Base-by-base conservation (phyloP, 1,284 basidiomycete species). In the Somion occarium region DNA sequence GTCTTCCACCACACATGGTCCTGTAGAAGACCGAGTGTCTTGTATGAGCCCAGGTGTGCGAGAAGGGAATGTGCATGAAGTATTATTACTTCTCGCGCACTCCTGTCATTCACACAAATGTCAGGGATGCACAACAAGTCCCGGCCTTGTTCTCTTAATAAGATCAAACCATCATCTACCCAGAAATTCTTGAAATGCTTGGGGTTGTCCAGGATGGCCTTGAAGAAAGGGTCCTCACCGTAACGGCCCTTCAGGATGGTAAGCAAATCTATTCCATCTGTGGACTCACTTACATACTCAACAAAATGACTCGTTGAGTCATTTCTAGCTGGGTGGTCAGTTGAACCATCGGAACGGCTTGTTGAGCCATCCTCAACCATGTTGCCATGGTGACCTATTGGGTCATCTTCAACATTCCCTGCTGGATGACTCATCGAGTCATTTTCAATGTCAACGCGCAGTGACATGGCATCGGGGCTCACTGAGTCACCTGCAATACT, bases 91-190 rank as follows among this genome's bases (percentile, higher is more conserved):
- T 72, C 69, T 1, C 61, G 44, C 1, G 59, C 51, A 20, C 56
- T 62, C 23, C 60, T 22, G 0, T 54, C 52, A 0, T 57, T 20
- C 0, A 68, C 49, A 1, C 49, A 24, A 0, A 67, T 39, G 3
- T 65, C 56, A 0, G 71, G 72, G 0, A 75, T 64, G 53, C 73
- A 74, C 2, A 74, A 51, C 9, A 39, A 19, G n/a, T 34, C 20
- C 7, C 19, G 45, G 7, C 37, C 46, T 3, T 39, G 30, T 9
- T 48, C 46, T 5, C 7, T 13, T 22, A 48, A 3, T 24, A 46
- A 46, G 3, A 46, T 19, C 13, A 46, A 23, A 18, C 38, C 46
- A 12, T 45, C 44, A 15, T 13, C 25, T 39, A 46, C 46, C 3
- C 24, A 20, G 20, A 48, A 48, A 37, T 48, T 38, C n/a, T n/a